Percentiles rank a stretch among this genome's conserved stretches.
These are phyloP conservation scores for Tuber microsphaerosporum DNA, from an alignment of 495 filamentous ascomycete genomes.

Conservation along the genomic window DNA sequence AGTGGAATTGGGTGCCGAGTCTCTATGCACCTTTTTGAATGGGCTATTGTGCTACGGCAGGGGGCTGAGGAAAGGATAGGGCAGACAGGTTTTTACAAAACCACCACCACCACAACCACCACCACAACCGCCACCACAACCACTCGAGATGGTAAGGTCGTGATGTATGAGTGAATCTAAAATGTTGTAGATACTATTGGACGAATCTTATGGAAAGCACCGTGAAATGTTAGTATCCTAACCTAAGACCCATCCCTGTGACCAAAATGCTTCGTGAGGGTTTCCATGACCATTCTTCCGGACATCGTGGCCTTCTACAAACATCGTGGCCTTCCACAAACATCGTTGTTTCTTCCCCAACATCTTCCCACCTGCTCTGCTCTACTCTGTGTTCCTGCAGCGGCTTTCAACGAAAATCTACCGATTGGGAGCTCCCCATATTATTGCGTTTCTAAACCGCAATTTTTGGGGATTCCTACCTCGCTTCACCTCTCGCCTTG, in stretches of 20 bases:
- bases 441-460: neutral
- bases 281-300: neutral
- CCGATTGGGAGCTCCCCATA: neutral
- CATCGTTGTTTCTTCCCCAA: neutral
- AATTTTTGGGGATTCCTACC: neutral
- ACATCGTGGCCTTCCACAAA: neutral
- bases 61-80: conserved; percentile 1
- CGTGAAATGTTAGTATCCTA: neutral
- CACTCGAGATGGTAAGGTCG: neutral
- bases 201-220: neutral
- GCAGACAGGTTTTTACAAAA: neutral
- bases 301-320: neutral
- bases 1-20: neutral
- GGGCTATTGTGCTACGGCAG: neutral
- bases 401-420: neutral
- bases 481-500: neutral
- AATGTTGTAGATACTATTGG: neutral
- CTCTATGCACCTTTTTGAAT: neutral
- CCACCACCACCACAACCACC: neutral
- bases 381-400: neutral
- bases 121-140: neutral
- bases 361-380: neutral
- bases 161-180: neutral
- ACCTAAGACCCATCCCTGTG: neutral
- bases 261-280: neutral